These are phyloP conservation scores for Scleroderma citrinum DNA, from an alignment of 768 basidiomycete genomes.

Conservation along the genomic window DNA sequence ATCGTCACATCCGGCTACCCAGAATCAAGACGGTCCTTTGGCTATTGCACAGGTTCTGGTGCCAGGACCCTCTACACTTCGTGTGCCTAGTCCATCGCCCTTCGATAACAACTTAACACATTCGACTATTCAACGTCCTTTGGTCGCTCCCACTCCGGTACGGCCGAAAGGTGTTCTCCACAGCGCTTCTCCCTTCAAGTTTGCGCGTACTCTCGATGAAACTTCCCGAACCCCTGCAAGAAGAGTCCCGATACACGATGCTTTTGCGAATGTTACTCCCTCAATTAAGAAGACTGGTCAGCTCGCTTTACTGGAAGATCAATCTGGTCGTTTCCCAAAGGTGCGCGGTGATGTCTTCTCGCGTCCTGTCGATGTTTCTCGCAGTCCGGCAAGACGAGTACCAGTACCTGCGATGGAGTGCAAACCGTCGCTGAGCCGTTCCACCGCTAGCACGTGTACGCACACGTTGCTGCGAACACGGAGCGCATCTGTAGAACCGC, in stretches of 20 bases:
- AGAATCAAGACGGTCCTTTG: constrained; percentile 6
- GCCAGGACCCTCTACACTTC: constrained; percentile 20
- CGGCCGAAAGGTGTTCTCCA: constrained; percentile 10
- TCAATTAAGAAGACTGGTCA: constrained; percentile 43
- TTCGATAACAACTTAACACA: constrained; percentile 14
- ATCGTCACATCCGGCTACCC: constrained; percentile 13
- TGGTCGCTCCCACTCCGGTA: constrained; percentile 18
- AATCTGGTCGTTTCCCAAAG: constrained; percentile 10
- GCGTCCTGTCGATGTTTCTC: constrained; percentile 34
- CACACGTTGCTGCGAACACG: constrained; percentile 20
- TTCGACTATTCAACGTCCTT: constrained; percentile 4
- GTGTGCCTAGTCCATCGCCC: constrained; percentile 10
- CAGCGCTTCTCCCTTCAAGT: constrained; percentile 26
- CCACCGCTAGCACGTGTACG: constrained; percentile 15
- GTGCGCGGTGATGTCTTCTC: constrained; percentile 33
- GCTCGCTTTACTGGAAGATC: constrained; percentile 22
- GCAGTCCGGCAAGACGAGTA: constrained; percentile 31
- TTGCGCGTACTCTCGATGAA: constrained; percentile 32
- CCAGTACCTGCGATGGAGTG: constrained; percentile 26
- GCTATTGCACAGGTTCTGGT: constrained; percentile 5
- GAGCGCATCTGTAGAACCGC: constrained; percentile 33
- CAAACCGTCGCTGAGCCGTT: constrained; percentile 24
- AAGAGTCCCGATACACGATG: constrained; percentile 52
- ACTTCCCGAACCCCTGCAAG: constrained; percentile 54
- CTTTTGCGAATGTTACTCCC: constrained; percentile 42